Base-by-base conservation (phyloP, 23 red algal genomes). In the Gracilaria gracilis region DNA sequence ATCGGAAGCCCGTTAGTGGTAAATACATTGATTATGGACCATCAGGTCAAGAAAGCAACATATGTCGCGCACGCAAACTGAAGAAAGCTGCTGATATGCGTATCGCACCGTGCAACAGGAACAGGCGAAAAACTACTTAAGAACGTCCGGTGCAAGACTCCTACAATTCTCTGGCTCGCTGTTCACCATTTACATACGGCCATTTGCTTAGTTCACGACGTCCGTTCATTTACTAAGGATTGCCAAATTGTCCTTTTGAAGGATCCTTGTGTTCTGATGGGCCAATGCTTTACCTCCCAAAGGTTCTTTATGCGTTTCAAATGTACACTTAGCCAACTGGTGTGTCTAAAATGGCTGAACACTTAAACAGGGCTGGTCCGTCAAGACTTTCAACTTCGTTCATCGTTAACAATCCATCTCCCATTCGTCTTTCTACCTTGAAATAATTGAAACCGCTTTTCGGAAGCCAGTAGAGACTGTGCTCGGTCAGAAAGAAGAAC, bases 301-400 rank as follows among this genome's bases (percentile, higher is more conserved):
- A n/a, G n/a, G n/a, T n/a, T 9, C 59, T 31, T 31, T 31, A 8
- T 31, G 19, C 5, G 19, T 29, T 62, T 31, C 59, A 9, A 62
- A 62, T 31, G 8, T 14, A 29, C 59, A 27, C 19, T 62, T 13
- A 62, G 2, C 9, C 59, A 31, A 62, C 59, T 11, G 59, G 59
- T 62, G 59, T 62, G 27, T 62, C 59, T 2, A 62, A 29, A 62
- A 62, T 62, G 23, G 59, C 59, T 62, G 59, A 62, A 14, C 59
- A 62, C 27, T 62, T 62, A 24, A 19, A 62, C 2, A 62, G 59
- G 4, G 59, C n/a, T 62, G 29, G 59, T 24, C 59, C 59, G 59
- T 62, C 59, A 29, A 62, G 23, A 29, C 29, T 19, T 31, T 62
- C 59, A 62, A 29, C 59, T 19, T 62, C 59, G 11, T 1, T 14